Evolutionary conservation across 139 green algal genomes (phyloP), one percentile per base, ranked within the genome.

Genomic region (Marvania coccoides): DNA sequence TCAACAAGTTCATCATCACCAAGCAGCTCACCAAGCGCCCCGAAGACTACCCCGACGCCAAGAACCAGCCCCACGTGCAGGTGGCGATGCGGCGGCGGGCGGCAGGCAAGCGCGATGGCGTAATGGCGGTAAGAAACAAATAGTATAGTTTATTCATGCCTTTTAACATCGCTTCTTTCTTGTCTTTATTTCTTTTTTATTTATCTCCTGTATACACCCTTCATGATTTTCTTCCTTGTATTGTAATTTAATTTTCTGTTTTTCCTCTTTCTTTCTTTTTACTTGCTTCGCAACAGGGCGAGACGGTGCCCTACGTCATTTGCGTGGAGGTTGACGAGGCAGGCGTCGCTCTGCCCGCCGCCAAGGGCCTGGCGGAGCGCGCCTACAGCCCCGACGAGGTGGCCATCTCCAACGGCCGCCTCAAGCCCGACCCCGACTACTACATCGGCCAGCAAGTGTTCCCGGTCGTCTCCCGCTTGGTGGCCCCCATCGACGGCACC

Each of bases 291-390:
- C 37, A 31, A 28, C 74, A 84, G 69, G 92, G 92, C 6, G 91
- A 98, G 62, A 96, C 91, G 3, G 89, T 99, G 63, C 92, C 94
- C 13, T 99, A 98, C 79, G 77, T 99, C 57, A 97, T 99, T 61
- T 96, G 88, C 77, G 61, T 87, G 7, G 71, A 89, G 29, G 34
- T 60, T 36, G 62, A 29, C 33, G 54, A 24, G 12, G 61, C 64
- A 13, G 51, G 53, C 34, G 38, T 33, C n/a, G 38, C 66, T 13
- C 63, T 55, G 51, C 61, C 65, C 37, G 1, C 48, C 73, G 70
- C 42, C 26, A 63, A 29, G 57, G 56, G 42, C 26, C 74, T 98
- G 65, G 92, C 92, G 4, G 85, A 97, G 60, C 81, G 92, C 4
- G 94, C 94, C 0, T 86, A 85, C 53, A 90, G 96, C 76, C 85